Evolutionary conservation across 1,139 yeast species (phyloP).

Genomic region (Taphrina betulina): DNA sequence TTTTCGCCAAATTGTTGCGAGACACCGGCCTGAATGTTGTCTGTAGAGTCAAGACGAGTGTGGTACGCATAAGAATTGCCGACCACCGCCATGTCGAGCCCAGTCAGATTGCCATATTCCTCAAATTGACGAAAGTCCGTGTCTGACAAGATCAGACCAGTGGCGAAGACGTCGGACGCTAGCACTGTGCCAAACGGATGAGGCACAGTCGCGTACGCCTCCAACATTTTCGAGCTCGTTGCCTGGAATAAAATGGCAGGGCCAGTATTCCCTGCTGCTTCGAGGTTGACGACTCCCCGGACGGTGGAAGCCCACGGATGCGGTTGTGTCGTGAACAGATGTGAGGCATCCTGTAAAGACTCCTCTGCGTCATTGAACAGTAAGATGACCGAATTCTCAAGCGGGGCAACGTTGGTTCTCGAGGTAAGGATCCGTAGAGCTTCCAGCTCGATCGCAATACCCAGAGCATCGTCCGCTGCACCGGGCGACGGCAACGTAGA

Average conservation of each 20-base stretch:
- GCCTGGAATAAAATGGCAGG: slow-evolving; percentile 34
- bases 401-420: slow-evolving; percentile 5
- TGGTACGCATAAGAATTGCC: slow-evolving; percentile 33
- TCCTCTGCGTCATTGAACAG: slow-evolving; percentile 35
- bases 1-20: slow-evolving; percentile 34
- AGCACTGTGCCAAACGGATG: slow-evolving; percentile 34
- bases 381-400: slow-evolving; percentile 26
- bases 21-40: slow-evolving; percentile 26
- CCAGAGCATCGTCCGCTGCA: slow-evolving; percentile 34
- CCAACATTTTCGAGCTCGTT: slow-evolving; percentile 32
- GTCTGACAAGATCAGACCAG: slow-evolving; percentile 34
- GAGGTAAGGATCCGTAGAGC: slow-evolving; percentile 26
- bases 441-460: slow-evolving; percentile 33
- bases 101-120: slow-evolving; percentile 34
- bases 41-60: slow-evolving; percentile 26
- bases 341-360: slow-evolving; percentile 34
- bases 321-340: slow-evolving; percentile 30
- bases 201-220: slow-evolving; percentile 33
- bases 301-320: slow-evolving; percentile 27
- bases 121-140: slow-evolving; percentile 34
- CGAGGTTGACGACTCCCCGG: slow-evolving; percentile 33
- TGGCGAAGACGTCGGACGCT: slow-evolving; percentile 34
- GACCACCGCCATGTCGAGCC: slow-evolving; percentile 34
- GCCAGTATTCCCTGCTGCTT: slow-evolving; percentile 34
- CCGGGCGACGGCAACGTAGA: slow-evolving; percentile 35